Evolutionary conservation across 73 alveolate genomes (phyloP), one percentile per base, ranked within the genome.

Genomic region (Blepharisma stoltei): DNA sequence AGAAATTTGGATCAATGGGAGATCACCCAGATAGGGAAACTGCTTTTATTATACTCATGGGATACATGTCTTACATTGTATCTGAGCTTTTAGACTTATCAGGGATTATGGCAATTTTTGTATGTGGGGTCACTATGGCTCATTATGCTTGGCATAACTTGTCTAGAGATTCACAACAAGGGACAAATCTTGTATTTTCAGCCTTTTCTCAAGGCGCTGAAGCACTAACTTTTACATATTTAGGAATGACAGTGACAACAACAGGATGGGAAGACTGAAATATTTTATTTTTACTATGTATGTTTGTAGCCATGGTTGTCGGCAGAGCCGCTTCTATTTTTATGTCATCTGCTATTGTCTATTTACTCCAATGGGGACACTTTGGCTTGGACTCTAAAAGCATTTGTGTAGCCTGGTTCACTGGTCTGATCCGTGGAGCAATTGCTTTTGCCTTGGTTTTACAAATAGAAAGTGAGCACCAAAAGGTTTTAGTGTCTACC

Each of bases 391-490:
- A 93, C 73, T 81, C 91, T 55, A 90, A 91, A 65, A 90, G 94
- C 82, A 81, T 91, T 46, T 86, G 91, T 1, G 86, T 95, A 6
- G 88, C 94, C 78, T 91, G 97, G 86, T 93, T 92, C 71, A 90
- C 96, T 27, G 99, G 99, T 18, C 46, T 89, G 27, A 95, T 95
- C 2, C 91, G 99, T 89, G 99, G 99, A 25, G 98, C 98, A 11
- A 91, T 95, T 83, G 99, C 99, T 65, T 95, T 95, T 86, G 99
- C 97, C 55, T 83, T 95, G 78, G 88, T 89, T 23, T 71, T 93
- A 1, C 86, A 90, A 54, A 89, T 95, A 0, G 89, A 87, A 48
- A 86, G 97, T 8, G 20, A 83, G 18, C 85, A 92, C 71, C 60
- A 82, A 76, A 88, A 92, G 73, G 88, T 86, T 6, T 54, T 92